Evolutionary conservation across 148 eudicot genomes (phyloP).

Genomic region (Spergularia bocconei): DNA sequence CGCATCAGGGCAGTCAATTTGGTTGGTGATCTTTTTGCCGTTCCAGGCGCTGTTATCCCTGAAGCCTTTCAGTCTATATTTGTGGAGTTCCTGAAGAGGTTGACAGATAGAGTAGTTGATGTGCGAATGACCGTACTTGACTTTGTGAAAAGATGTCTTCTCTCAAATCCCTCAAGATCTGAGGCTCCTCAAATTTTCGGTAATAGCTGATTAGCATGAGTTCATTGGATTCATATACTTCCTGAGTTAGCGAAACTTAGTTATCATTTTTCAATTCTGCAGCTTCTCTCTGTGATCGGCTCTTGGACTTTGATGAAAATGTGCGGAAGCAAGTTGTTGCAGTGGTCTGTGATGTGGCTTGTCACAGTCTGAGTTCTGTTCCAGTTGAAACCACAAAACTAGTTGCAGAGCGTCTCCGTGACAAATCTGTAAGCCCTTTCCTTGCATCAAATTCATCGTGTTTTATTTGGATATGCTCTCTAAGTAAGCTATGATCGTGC

Average conservation of each 20-base stretch:
- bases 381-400: slow-evolving; percentile 71
- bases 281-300: slow-evolving; percentile 89
- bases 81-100: slow-evolving; percentile 84
- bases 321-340: slow-evolving; percentile 91
- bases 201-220: slow-evolving; percentile 30
- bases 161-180: slow-evolving; percentile 63
- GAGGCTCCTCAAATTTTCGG: slow-evolving; percentile 85
- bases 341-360: slow-evolving; percentile 84
- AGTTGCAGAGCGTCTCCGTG: slow-evolving; percentile 89
- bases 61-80: slow-evolving; percentile 76
- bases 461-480: slow-evolving; percentile 9
- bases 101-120: slow-evolving; percentile 79
- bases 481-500: slow-evolving; percentile 30
- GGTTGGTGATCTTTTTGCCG: slow-evolving; percentile 90
- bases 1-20: slow-evolving; percentile 76
- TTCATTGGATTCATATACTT: slow-evolving; percentile 8
- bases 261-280: slow-evolving; percentile 25
- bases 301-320: slow-evolving; percentile 94
- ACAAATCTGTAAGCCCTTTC: slow-evolving; percentile 69
- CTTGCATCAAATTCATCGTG: slow-evolving; percentile 8
- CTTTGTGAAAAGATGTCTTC: slow-evolving; percentile 67
- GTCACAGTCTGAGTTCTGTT: slow-evolving; percentile 58
- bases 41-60: slow-evolving; percentile 59
- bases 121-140: slow-evolving; percentile 87
- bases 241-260: neutral